Evolutionary conservation across 768 basidiomycete genomes (phyloP).

Genomic region (Dacryopinax primogenitus): DNA sequence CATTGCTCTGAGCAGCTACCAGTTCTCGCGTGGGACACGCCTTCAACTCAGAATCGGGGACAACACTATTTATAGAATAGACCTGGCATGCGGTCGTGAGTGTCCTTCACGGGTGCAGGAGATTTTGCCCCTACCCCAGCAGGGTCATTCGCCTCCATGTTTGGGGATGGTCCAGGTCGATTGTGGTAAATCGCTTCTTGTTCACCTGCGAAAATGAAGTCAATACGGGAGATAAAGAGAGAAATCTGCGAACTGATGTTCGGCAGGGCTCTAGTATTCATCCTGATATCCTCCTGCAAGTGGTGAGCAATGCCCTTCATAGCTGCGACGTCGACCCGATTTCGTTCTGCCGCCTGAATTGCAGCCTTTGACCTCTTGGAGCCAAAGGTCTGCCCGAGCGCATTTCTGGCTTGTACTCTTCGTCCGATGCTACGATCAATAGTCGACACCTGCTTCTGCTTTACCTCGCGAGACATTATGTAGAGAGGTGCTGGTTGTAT

Average conservation of each 20-base stretch:
- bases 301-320: slow-evolving; percentile 75
- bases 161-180: slow-evolving; percentile 65
- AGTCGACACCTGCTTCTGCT: slow-evolving; percentile 43
- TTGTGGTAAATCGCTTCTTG: slow-evolving; percentile 48
- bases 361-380: slow-evolving; percentile 85
- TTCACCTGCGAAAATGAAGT: slow-evolving; percentile 39
- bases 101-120: neutral
- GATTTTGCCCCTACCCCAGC: slow-evolving; percentile 38
- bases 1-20: slow-evolving; percentile 36
- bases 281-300: slow-evolving; percentile 72
- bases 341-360: slow-evolving; percentile 75
- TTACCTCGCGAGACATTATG: slow-evolving; percentile 64
- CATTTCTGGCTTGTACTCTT: slow-evolving; percentile 50
- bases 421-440: slow-evolving; percentile 35
- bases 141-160: slow-evolving; percentile 50
- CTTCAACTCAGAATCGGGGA: slow-evolving; percentile 71
- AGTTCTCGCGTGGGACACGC: slow-evolving; percentile 47
- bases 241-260: slow-evolving; percentile 42
- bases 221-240: slow-evolving; percentile 12
- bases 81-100: slow-evolving; percentile 23
- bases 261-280: slow-evolving; percentile 53
- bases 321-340: slow-evolving; percentile 74
- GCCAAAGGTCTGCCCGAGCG: slow-evolving; percentile 86
- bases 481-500: slow-evolving; percentile 57
- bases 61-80: slow-evolving; percentile 60